Base-by-base conservation (phyloP, 495 filamentous ascomycete genomes). In the Aspergillus sclerotiicarbonarius region DNA sequence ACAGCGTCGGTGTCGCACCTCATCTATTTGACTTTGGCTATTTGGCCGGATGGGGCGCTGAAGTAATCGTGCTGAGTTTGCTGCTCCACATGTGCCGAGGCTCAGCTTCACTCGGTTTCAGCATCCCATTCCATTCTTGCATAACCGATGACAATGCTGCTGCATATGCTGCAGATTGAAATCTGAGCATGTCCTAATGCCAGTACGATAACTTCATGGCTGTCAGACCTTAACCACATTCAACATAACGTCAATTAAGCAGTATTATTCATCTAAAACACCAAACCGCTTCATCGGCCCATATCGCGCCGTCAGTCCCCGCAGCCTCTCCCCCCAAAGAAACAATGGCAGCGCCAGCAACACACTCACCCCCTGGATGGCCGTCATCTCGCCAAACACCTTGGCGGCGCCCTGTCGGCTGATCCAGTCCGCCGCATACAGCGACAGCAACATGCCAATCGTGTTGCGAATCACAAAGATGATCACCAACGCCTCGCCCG, bases 401-500 rank as follows among this genome's bases (percentile, higher is more conserved):
- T 58, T 41, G 1, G 61, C 62, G 13, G 64, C 41, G 0, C 66
- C 65, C 48, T 72, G 70, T 30, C 53, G 53, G 15, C 45, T 54
- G n/a, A 72, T 70, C 67, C 70, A 72, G 52, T 70, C 61, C 2
- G 62, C 54, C 0, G 64, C 64, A 48, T 70, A 72, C 0, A 70
- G 54, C 30, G 70, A 67, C 2, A 72, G 54, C 8, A 72, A 58
- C 67, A 70, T 70, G 3, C 66, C 67, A 19, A 72, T 72, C 0
- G 67, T 70, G 43, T 72, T 72, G 16, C 67, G 64, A 31, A 72
- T 66, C 31, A 70, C 64, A 13, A 72, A 72, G 35, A 72, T 69
- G 13, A 68, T 70, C 9, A 72, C 70, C 18, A 72, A 31, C 0
- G 70, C 64, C 45, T 72, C 70, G 25, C 67, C 67, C 1, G 70